Conservation (phyloP, 371 early-diverging fungal genomes). For the Mortierella sp. region DNA sequence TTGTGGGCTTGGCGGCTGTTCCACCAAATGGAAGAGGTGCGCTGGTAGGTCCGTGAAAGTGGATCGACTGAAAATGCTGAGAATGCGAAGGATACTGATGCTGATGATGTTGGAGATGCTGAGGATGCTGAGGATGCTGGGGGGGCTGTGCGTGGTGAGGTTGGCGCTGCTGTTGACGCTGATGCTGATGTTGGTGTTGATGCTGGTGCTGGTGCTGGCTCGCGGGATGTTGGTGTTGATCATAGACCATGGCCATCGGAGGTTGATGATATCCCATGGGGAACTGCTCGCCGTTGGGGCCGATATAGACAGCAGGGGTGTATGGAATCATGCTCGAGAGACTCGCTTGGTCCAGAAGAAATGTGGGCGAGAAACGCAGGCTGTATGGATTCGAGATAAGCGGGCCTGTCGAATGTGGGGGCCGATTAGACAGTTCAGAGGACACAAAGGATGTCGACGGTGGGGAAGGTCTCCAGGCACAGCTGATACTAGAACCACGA, state of each 20-base stretch:
- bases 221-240: slow-evolving; percentile 25
- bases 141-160: slow-evolving; percentile 21
- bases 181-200: slow-evolving; percentile 7
- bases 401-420: too few species aligned
- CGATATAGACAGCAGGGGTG: slow-evolving; percentile 39
- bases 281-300: slow-evolving; percentile 48
- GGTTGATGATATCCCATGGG: slow-evolving; percentile 33
- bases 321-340: slow-evolving; percentile 35
- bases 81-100: slow-evolving; percentile 8
- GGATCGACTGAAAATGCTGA: slow-evolving; percentile 12
- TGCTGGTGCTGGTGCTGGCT: slow-evolving; percentile 13
- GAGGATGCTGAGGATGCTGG: not conserved
- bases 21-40: slow-evolving; percentile 23
- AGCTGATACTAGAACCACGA: too few species aligned
- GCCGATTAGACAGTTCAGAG: too few species aligned
- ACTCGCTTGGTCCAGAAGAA: not conserved
- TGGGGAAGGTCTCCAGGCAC: too few species aligned
- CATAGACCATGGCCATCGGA: slow-evolving; percentile 24
- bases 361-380: too few species aligned
- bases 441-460: too few species aligned
- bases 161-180: slow-evolving; percentile 17
- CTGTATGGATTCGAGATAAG: too few species aligned
- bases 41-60: slow-evolving; percentile 40
- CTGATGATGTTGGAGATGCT: slow-evolving; percentile 16
- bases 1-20: slow-evolving; percentile 10